Evolutionary conservation across 352 stramenopile genomes (phyloP).

Genomic region (Plasmopara muralis): DNA sequence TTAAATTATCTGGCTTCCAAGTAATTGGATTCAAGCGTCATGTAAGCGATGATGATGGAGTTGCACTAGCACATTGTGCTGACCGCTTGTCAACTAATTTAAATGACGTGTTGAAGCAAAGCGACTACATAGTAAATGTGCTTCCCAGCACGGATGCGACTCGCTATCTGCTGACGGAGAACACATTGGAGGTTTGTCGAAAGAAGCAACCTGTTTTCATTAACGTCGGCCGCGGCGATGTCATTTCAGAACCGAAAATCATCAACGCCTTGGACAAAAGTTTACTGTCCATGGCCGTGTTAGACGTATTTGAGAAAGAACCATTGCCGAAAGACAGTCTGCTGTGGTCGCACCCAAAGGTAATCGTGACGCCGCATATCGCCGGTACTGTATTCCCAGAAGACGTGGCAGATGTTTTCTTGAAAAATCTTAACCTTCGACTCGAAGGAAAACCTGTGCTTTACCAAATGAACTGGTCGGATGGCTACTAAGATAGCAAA

Average conservation of each 20-base stretch:
- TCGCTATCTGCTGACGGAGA: constrained; percentile 50
- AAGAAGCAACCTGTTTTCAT: constrained; percentile 70
- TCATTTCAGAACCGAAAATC: constrained; percentile 59
- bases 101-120: constrained; percentile 34
- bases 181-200: constrained; percentile 34
- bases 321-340: constrained; percentile 35
- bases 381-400: constrained; percentile 62
- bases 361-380: constrained; percentile 79
- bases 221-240: constrained; percentile 83
- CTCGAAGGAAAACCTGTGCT: constrained; percentile 29
- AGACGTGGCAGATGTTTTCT: constrained; percentile 74
- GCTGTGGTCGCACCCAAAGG: constrained; percentile 59
- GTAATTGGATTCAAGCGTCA: constrained; percentile 65
- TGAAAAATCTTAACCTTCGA: constrained; percentile 40
- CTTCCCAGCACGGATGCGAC: constrained; percentile 77
- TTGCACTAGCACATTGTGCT: constrained; percentile 18
- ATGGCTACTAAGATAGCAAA: constrained; percentile 31
- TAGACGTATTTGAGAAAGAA: constrained; percentile 54
- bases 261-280: constrained; percentile 54
- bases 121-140: constrained; percentile 80
- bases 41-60: constrained; percentile 20
- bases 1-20: constrained; percentile 51
- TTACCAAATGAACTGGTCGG: constrained; percentile 44
- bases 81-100: constrained; percentile 41
- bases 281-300: constrained; percentile 49